A percentile compares a stretch with the other conserved stretches of the same genome.
Conservation (phyloP, 1,139 yeast species). For the Hyphopichia burtonii region DNA sequence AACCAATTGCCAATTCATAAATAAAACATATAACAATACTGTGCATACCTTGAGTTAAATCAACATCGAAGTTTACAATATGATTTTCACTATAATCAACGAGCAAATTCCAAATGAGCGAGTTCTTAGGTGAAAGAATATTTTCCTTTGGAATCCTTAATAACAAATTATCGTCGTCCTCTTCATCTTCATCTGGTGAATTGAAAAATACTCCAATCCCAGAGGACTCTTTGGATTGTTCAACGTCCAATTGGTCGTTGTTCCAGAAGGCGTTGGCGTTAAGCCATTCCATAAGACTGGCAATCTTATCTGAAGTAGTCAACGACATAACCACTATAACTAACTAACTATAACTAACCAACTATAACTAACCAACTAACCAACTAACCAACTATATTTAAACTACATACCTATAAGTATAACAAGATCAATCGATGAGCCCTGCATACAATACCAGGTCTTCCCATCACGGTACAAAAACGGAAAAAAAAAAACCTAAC, state of each 20-base stretch:
- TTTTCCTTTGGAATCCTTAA: conserved; percentile 51
- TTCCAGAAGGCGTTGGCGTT: conserved; percentile 51
- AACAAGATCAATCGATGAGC: neutral
- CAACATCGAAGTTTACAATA: conserved; percentile 26
- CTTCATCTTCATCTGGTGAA: conserved; percentile 25
- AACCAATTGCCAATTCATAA: conserved; percentile 57
- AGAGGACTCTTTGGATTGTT: conserved; percentile 47
- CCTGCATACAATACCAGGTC: neutral
- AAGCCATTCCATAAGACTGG: conserved; percentile 39
- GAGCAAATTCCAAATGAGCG: conserved; percentile 67
- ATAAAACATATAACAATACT: conserved; percentile 68
- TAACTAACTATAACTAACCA: no score
- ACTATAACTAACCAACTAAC: no score
- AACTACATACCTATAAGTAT: no score
- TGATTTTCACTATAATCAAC: conserved; percentile 44
- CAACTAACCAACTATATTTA: no score
- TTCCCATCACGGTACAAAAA: no score
- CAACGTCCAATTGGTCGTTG: conserved; percentile 42
- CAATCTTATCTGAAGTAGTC: neutral
- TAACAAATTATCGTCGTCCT: conserved; percentile 30
- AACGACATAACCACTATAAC: no score
- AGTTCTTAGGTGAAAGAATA: conserved; percentile 55
- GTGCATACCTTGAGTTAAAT: conserved; percentile 52
- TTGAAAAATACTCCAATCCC: conserved; percentile 70
- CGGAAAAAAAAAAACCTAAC: no score